phyloP scores from a whole-genome alignment of 257 asterid species.

The Jacaranda mimosifolia region DNA sequence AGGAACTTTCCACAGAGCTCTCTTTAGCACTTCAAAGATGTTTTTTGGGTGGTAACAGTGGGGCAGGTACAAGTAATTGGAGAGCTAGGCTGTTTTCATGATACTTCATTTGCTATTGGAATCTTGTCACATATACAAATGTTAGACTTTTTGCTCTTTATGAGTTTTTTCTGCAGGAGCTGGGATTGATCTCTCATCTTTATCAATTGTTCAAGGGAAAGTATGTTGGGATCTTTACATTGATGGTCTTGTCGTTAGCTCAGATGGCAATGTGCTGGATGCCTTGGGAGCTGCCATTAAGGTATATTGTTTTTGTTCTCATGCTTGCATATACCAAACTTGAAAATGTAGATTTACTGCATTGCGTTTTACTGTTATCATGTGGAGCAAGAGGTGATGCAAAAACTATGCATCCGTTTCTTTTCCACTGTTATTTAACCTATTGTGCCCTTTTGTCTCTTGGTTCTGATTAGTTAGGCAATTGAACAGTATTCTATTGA shows the following conservation, averaged over 20 bases:
- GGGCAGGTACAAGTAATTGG: constrained; percentile 64
- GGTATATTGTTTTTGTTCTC: constrained; percentile 49
- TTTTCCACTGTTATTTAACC: background rate
- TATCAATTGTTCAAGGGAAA: constrained; percentile 80
- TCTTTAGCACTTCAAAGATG: constrained; percentile 79
- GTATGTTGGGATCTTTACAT: constrained; percentile 96
- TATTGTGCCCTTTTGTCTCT: background rate
- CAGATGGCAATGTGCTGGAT: constrained; percentile 93
- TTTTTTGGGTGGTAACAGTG: constrained; percentile 93
- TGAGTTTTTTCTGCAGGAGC: constrained; percentile 63
- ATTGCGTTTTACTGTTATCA: background rate
- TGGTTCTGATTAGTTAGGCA: constrained; percentile 10
- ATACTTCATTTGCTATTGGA: constrained; percentile 13
- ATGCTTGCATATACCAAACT: constrained; percentile 7
- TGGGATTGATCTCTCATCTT: constrained; percentile 82
- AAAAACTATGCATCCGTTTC: background rate
- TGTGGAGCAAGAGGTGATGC: background rate
- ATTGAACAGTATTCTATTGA: background rate
- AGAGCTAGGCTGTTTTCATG: background rate
- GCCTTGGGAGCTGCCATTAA: constrained; percentile 90
- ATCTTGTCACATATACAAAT: background rate
- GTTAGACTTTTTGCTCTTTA: background rate
- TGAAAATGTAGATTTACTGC: background rate
- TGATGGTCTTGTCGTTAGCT: constrained; percentile 86
- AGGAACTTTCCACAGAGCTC: constrained; percentile 81